Evolutionary conservation across 1,284 basidiomycete species (phyloP).

Genomic region (Naganishia liquefaciens): DNA sequence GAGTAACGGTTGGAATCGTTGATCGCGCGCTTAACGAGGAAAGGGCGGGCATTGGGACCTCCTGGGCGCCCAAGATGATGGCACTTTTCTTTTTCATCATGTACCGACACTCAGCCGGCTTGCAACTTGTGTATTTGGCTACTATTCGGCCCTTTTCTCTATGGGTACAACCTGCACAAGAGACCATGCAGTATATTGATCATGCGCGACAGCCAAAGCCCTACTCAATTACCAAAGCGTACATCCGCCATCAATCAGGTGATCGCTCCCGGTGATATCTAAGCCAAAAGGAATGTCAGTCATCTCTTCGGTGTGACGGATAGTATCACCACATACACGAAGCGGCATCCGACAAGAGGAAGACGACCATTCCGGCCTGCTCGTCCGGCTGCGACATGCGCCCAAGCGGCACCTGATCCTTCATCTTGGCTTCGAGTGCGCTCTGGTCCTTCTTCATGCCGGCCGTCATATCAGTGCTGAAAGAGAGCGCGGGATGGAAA

Average conservation of each 20-base stretch:
- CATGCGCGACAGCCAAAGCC: neutral
- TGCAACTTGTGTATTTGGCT: no score
- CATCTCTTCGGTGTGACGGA: neutral
- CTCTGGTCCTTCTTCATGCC: slow-evolving; percentile 36
- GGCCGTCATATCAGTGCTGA: slow-evolving; percentile 43
- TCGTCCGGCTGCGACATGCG: slow-evolving; percentile 39
- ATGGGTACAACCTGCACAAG: slow-evolving; percentile 21
- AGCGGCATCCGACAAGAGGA: slow-evolving; percentile 41
- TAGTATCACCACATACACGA: slow-evolving; percentile 37
- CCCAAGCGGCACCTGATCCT: slow-evolving; percentile 33
- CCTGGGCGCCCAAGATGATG: no score
- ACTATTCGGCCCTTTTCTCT: slow-evolving; percentile 1
- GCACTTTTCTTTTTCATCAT: no score
- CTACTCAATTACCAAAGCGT: slow-evolving; percentile 36
- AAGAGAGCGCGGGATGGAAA: neutral
- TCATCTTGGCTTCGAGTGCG: slow-evolving; percentile 32
- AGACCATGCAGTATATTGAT: neutral
- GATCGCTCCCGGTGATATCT: slow-evolving; percentile 42
- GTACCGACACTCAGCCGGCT: no score
- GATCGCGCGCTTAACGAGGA: no score
- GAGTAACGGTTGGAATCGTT: no score
- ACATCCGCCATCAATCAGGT: slow-evolving; percentile 42
- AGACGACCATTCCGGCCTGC: slow-evolving; percentile 42
- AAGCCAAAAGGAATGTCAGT: neutral
- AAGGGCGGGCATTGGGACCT: no score